These are phyloP conservation scores for Plantago coronopus DNA, from an alignment of 305 asterid genomes.

Conservation along the genomic window DNA sequence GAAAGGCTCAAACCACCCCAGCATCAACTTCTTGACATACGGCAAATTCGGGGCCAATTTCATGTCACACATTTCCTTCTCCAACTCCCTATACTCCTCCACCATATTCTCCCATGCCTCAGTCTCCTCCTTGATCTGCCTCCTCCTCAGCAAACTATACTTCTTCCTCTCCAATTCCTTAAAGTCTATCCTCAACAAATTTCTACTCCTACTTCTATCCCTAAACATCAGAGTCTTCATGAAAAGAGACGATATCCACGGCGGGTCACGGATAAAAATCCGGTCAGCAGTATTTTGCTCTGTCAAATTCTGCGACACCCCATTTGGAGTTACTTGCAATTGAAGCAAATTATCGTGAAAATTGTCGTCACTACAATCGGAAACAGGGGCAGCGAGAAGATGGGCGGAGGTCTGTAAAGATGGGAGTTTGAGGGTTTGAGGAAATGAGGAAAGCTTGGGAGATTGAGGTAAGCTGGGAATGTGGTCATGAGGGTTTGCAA, in stretches of 20 bases:
- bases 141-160: constrained; percentile 58
- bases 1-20: constrained; percentile 93
- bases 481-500: constrained; percentile 32
- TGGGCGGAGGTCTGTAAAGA: constrained; percentile 41
- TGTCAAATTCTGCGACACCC: constrained; percentile 26
- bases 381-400: constrained; percentile 45
- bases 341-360: constrained; percentile 36
- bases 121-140: constrained; percentile 75
- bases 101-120: constrained; percentile 93
- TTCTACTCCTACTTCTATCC: constrained; percentile 36
- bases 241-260: constrained; percentile 74
- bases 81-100: constrained; percentile 78
- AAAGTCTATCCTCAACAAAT: constrained; percentile 50
- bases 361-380: constrained; percentile 57
- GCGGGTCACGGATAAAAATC: constrained; percentile 70
- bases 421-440: constrained; percentile 58
- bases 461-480: constrained; percentile 30
- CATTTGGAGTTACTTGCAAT: constrained; percentile 43
- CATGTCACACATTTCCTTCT: constrained; percentile 91
- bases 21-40: constrained; percentile 63
- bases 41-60: constrained; percentile 90
- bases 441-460: constrained; percentile 44
- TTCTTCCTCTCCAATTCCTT: constrained; percentile 69
- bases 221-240: constrained; percentile 61
- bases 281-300: constrained; percentile 22